Conservation (phyloP, 1,139 yeast genomes). For the Citeromyces hawaiiensis region DNA sequence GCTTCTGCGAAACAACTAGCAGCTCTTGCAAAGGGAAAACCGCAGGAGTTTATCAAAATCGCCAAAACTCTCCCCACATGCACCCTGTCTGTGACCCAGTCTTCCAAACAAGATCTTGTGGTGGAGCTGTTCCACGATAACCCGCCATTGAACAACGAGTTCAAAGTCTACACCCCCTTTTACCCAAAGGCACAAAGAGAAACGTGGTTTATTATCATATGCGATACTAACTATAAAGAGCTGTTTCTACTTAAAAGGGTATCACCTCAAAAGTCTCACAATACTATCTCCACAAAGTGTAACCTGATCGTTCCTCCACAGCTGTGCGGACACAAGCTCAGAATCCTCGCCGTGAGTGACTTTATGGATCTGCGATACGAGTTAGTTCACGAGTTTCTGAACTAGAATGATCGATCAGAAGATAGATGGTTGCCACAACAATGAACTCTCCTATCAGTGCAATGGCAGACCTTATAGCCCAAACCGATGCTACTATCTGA, state of each 20-base stretch:
- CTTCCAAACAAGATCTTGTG: conserved; percentile 17
- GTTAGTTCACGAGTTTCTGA: not conserved
- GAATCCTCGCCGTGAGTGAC: conserved; percentile 46
- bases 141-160: conserved; percentile 40
- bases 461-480: not conserved
- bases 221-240: conserved; percentile 31
- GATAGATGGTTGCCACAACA: not conserved
- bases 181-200: conserved; percentile 91
- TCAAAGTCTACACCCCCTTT: conserved; percentile 59
- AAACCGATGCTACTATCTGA: not conserved
- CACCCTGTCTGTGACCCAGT: conserved; percentile 21
- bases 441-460: not conserved
- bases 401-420: not conserved
- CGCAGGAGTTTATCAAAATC: conserved; percentile 21
- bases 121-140: conserved; percentile 42
- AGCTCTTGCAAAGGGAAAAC: conserved; percentile 20
- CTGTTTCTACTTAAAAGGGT: conserved; percentile 53
- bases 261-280: conserved; percentile 33
- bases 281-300: conserved; percentile 24
- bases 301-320: conserved; percentile 36
- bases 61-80: conserved; percentile 35
- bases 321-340: conserved; percentile 28
- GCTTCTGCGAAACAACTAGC: conserved; percentile 16
- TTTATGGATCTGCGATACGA: conserved; percentile 41
- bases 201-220: conserved; percentile 75